Percentiles rank a stretch among this genome's conserved stretches.
Evolutionary conservation across 371 early-diverging fungal genomes (phyloP).

Genomic region (Thermomucor indicae-seudaticae): DNA sequence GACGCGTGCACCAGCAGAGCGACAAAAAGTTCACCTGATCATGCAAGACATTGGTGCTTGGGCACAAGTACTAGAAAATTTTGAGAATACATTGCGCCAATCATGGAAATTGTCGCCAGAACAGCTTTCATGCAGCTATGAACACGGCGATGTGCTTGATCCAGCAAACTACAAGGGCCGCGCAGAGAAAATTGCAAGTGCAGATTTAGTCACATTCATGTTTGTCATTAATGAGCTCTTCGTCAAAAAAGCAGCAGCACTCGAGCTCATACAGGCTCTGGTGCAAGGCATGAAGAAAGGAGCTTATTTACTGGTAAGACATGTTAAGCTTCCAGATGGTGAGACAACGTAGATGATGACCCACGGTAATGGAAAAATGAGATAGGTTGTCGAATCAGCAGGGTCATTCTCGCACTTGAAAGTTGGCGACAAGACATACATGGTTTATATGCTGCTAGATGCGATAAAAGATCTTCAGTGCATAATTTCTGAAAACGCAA

Average conservation of each 20-base stretch:
- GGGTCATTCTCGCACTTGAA: conserved; percentile 88
- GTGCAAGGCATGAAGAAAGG: conserved; percentile 66
- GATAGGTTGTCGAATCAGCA: conserved; percentile 84
- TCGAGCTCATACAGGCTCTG: conserved; percentile 67
- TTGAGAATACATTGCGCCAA: conserved; percentile 28
- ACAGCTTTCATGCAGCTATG: conserved; percentile 31
- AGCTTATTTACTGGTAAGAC: conserved; percentile 63
- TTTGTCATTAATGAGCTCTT: conserved; percentile 92
- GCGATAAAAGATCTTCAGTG: conserved; percentile 70
- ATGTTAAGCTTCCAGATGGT: not conserved
- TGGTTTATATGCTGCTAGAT: conserved; percentile 87
- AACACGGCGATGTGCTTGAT: conserved; percentile 44
- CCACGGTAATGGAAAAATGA: not conserved
- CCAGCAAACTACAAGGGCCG: conserved; percentile 21
- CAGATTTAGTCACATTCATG: conserved; percentile 80
- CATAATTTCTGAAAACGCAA: conserved; percentile 64
- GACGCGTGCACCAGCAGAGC: conserved; percentile 43
- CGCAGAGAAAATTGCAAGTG: conserved; percentile 42
- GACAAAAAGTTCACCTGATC: conserved; percentile 42
- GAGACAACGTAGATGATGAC: not conserved
- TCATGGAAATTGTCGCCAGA: conserved; percentile 26
- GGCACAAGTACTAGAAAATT: conserved; percentile 26
- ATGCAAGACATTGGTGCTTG: conserved; percentile 79
- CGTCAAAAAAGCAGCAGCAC: conserved; percentile 70
- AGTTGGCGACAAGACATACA: conserved; percentile 74